Evolutionary conservation across 192 early-diverging fungal genomes (phyloP).

Genomic region (Gorgonomyces haynaldii): DNA sequence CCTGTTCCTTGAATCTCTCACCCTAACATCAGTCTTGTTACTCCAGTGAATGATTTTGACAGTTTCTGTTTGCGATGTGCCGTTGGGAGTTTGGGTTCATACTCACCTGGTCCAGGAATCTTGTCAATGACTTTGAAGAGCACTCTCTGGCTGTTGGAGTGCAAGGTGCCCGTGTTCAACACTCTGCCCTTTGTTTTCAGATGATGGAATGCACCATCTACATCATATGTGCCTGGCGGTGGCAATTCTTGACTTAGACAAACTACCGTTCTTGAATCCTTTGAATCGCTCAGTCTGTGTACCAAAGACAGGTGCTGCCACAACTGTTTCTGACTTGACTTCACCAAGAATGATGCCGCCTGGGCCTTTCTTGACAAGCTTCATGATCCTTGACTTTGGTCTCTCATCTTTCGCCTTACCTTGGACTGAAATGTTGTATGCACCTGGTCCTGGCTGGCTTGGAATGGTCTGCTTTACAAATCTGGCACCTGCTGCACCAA

Average conservation of each 20-base stretch:
- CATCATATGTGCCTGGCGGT: constrained; percentile 41
- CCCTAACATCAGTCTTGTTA: constrained; percentile 19
- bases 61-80: constrained; percentile 8
- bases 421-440: constrained; percentile 19
- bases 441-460: constrained; percentile 32
- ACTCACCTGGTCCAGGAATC: constrained; percentile 38
- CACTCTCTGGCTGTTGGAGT: constrained; percentile 22
- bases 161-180: constrained; percentile 17
- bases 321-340: constrained; percentile 16
- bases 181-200: constrained; percentile 23
- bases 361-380: constrained; percentile 16
- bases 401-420: not conserved
- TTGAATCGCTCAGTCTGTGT: constrained; percentile 39
- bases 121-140: constrained; percentile 32
- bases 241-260: constrained; percentile 19
- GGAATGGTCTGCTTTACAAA: constrained; percentile 19
- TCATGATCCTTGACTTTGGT: constrained; percentile 4
- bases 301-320: constrained; percentile 39
- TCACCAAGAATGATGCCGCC: constrained; percentile 13
- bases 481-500: constrained; percentile 27
- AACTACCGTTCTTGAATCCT: constrained; percentile 6
- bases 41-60: constrained; percentile 28
- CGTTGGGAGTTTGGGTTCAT: constrained; percentile 14
- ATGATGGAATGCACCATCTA: constrained; percentile 28
- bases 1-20: constrained; percentile 19